Evolutionary conservation across 257 asterid species (phyloP).

Genomic region (Solanum sitiens): DNA sequence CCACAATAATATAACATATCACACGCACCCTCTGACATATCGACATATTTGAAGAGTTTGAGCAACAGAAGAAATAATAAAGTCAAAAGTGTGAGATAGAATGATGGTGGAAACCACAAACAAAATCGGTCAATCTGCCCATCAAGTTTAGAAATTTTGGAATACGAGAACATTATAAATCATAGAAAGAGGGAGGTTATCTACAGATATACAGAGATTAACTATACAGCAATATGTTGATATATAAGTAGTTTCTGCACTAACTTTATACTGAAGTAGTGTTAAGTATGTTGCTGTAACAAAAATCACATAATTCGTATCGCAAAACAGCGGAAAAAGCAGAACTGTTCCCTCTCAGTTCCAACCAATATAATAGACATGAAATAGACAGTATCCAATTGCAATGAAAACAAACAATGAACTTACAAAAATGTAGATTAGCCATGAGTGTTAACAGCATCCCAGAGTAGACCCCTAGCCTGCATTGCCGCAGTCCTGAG

Average conservation of each 20-base stretch:
- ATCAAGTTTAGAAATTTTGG: neutral
- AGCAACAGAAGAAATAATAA: neutral
- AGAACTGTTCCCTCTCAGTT: neutral
- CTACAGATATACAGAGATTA: neutral
- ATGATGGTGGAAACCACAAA: neutral
- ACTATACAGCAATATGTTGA: neutral
- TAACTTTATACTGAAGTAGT: neutral
- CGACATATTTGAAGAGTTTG: too few relatives aligned
- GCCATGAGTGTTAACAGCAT: neutral
- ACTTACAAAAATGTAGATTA: constrained; percentile 9
- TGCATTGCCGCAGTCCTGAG: too few relatives aligned
- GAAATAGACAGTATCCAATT: neutral
- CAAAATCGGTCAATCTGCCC: neutral
- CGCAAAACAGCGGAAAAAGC: neutral
- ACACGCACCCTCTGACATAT: too few relatives aligned
- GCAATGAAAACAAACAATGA: neutral
- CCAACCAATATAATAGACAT: neutral
- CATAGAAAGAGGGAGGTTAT: neutral
- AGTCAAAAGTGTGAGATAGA: neutral
- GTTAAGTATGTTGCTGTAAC: neutral
- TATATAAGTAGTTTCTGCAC: neutral
- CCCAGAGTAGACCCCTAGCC: too few relatives aligned
- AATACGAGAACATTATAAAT: neutral
- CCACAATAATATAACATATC: neutral
- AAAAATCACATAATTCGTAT: neutral